Base-by-base conservation (phyloP, 129 eudicot species). In the Helianthus tuberosus region DNA sequence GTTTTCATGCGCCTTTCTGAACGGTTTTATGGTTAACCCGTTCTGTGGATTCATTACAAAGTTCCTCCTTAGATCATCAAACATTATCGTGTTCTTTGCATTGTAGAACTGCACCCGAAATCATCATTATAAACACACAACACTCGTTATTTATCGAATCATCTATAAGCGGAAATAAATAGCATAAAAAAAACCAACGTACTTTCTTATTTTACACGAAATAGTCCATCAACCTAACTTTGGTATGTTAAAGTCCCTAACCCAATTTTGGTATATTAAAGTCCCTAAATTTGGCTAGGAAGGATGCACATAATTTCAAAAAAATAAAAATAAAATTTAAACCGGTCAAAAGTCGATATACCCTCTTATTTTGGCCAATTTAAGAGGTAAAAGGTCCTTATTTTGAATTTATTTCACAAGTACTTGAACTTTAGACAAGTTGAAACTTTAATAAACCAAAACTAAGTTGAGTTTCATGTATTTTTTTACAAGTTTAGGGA, bases 21-120 rank as follows among this genome's bases (percentile, higher is more conserved):
- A 94, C 0, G 98, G 96, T 72, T 58, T 94, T 78, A 94, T 94
- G 11, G 88, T 75, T 87, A 94, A 74, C 14, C 98, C 98, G 60
- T 94, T 94, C 69, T 90, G 97, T 8, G 98, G 98, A 74, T 94
- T 94, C 98, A 94, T 94, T 71, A 90, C 97, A 65, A 94, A 94
- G 75, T 94, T 94, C 70, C 98, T 86, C 62, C 96, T 64, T 38
- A 94, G 76, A 83, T 94, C 98, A 82, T 94, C 98, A 65, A 94
- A 94, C 98, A 94, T 94, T 57, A 94, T 94, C 3, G 98, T 94
- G 82, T 94, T 94, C 76, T 81, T 86, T 39, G 97, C 64, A 66
- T 61, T 86, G 89, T 94, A 94, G 77, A 82, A 90, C 98, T 93
- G 98, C 85, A 86, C 12, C 72, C 72, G 53, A 5, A 20, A 20